Evolutionary conservation across 1,284 basidiomycete species (phyloP), one percentile per base, ranked within the genome.

Genomic region (Cryptococcus floricola): DNA sequence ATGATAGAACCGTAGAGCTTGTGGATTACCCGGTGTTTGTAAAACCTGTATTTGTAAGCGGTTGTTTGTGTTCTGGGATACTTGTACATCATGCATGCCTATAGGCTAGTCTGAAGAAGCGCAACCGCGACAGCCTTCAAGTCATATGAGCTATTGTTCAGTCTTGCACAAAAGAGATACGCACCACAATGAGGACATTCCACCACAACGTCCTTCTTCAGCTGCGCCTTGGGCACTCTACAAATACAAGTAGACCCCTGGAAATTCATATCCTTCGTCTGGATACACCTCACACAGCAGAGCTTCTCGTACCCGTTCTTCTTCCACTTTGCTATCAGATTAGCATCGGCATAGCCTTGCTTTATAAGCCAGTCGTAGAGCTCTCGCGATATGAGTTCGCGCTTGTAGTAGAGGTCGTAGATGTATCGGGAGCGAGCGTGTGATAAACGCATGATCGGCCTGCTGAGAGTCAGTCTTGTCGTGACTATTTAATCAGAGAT

Each of bases 241-340:
- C 96, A 99, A 58, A 98, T 89, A 76, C 96, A 99, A 31, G 96
- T 96, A n/a, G 93, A 96, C 7, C 96, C 96, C 80, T 95, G 88
- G 72, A 98, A 97, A 80, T 98, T 98, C 93, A 97, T 98, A 74
- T 98, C 96, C 89, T 85, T 85, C 3, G 92, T 92, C 78, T 98
- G 95, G 56, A 99, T 97, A 78, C 96, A 99, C 49, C 96, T 82
- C 49, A 98, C 80, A 73, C 96, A 99, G 75, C 96, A 99, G 38
- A 98, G 81, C 73, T 98, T 98, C 79, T 99, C 96, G 76, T 98
- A 99, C 3, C 96, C 96, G 10, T 89, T 81, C 61, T 68, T 96
- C 81, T 98, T 98, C 96, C 96, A 98, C 77, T 98, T 98, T 34
- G 96, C 96, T 76, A 98, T 91, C 74, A 98, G 80, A 70, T 96